These are phyloP conservation scores for Schoenoplectus triqueter DNA, from an alignment of 202 grass and related monocot genomes.

Conservation along the genomic window DNA sequence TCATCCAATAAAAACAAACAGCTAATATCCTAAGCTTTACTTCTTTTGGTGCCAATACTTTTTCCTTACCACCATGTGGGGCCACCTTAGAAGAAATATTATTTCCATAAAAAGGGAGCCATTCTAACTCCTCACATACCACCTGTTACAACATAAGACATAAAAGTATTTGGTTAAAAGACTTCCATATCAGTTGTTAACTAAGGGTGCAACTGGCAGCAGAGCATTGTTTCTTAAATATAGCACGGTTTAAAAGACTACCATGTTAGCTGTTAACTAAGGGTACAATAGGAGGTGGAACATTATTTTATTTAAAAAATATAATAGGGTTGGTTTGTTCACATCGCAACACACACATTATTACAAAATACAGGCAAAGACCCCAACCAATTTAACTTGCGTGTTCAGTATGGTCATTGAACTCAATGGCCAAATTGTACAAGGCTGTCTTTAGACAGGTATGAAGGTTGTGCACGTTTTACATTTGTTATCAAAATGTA, in stretches of 20 bases:
- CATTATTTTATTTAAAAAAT: slow-evolving; percentile 27
- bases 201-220: not conserved
- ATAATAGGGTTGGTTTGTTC: slow-evolving; percentile 25
- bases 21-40: slow-evolving; percentile 67
- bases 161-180: not conserved
- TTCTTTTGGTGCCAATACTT: slow-evolving; percentile 61
- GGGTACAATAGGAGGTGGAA: not conserved
- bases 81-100: slow-evolving; percentile 47
- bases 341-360: not conserved
- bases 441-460: not conserved
- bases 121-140: slow-evolving; percentile 95
- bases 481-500: not conserved
- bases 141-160: slow-evolving; percentile 53
- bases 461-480: not conserved
- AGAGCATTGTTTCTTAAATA: slow-evolving; percentile 30
- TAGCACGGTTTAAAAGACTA: not conserved
- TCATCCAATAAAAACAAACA: slow-evolving; percentile 91
- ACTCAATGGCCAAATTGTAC: not conserved
- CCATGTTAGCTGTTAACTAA: not conserved
- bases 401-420: not conserved
- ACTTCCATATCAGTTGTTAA: not conserved
- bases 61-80: slow-evolving; percentile 52
- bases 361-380: not conserved
- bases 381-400: not conserved
- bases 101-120: slow-evolving; percentile 85